These are phyloP conservation scores for Westerdykella aurantiaca DNA, from an alignment of 2,329 filamentous ascomycete species.

Conservation along the genomic window DNA sequence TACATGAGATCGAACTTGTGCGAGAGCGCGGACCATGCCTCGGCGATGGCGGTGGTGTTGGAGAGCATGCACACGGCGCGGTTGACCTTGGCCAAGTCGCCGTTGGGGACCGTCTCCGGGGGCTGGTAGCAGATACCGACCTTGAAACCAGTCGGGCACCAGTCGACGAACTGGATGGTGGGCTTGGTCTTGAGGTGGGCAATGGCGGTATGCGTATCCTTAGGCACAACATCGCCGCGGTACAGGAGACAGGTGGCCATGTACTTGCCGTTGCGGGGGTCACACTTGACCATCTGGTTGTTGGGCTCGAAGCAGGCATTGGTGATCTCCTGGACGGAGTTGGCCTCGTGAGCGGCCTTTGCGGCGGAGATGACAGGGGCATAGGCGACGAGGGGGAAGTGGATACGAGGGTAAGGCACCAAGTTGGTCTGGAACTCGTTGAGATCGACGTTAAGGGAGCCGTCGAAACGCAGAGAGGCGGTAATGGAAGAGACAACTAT, in stretches of 20 bases:
- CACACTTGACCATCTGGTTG: conserved; percentile 99
- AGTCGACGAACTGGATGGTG: conserved; percentile 98
- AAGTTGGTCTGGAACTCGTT: conserved; percentile 99
- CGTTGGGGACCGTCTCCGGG: conserved; percentile 91
- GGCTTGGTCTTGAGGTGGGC: conserved; percentile 98
- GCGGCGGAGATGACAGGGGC: conserved; percentile 88
- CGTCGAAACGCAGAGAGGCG: conserved; percentile 95
- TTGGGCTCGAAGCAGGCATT: conserved; percentile 99
- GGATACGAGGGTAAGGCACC: conserved; percentile 96
- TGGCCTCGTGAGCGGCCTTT: conserved; percentile 96
- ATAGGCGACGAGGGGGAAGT: conserved; percentile 98
- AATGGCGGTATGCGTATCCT: conserved; percentile 87
- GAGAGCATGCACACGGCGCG: conserved; percentile 98
- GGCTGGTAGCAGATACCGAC: conserved; percentile 99
- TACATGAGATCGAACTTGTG: conserved; percentile 99
- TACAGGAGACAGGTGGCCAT: conserved; percentile 98
- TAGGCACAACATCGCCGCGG: conserved; percentile 95
- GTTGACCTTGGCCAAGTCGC: conserved; percentile 95
- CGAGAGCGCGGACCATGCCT: conserved; percentile 94
- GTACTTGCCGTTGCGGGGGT: conserved; percentile 98
- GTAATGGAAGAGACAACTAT: conserved; percentile 96
- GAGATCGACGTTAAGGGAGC: conserved; percentile 96
- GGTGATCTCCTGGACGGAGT: conserved; percentile 97
- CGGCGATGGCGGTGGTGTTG: conserved; percentile 97
- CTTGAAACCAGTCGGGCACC: conserved; percentile 99